Conservation (phyloP, 2,329 filamentous ascomycete genomes). For the Coleophoma cylindrospora region DNA sequence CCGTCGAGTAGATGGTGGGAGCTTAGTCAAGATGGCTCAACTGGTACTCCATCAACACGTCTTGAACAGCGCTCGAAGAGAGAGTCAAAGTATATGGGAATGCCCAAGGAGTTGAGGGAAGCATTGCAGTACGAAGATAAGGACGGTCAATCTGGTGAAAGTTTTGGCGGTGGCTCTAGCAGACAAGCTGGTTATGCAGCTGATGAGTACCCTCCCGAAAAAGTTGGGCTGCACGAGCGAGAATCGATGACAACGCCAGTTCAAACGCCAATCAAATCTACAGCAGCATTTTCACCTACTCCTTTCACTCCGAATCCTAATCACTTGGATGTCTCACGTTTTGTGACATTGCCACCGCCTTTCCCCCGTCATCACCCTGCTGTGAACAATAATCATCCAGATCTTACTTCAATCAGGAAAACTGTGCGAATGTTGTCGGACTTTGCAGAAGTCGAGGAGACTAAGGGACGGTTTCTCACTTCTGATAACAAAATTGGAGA, state of each 20-base stretch:
- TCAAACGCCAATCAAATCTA: slow-evolving; percentile 16
- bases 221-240: slow-evolving; percentile 47
- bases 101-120: slow-evolving; percentile 71
- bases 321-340: slow-evolving; percentile 79
- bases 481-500: slow-evolving; percentile 55
- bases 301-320: slow-evolving; percentile 41
- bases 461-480: slow-evolving; percentile 56
- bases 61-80: slow-evolving; percentile 72
- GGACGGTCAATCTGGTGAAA: slow-evolving; percentile 12
- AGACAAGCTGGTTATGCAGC: slow-evolving; percentile 18
- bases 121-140: slow-evolving; percentile 60
- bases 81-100: slow-evolving; percentile 95
- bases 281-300: slow-evolving; percentile 27
- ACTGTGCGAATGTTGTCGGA: slow-evolving; percentile 71
- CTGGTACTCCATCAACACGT: slow-evolving; percentile 54
- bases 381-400: slow-evolving; percentile 92
- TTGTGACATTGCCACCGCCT: slow-evolving; percentile 88
- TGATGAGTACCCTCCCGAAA: slow-evolving; percentile 62
- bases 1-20: slow-evolving; percentile 97
- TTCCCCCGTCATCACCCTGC: slow-evolving; percentile 94
- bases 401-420: slow-evolving; percentile 72
- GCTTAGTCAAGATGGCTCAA: slow-evolving; percentile 61
- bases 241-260: slow-evolving; percentile 21
- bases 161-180: slow-evolving; percentile 25
- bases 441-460: slow-evolving; percentile 64